phyloP scores from a whole-genome alignment of 2,329 filamentous ascomycete species.

The Didymella keratinophila region DNA sequence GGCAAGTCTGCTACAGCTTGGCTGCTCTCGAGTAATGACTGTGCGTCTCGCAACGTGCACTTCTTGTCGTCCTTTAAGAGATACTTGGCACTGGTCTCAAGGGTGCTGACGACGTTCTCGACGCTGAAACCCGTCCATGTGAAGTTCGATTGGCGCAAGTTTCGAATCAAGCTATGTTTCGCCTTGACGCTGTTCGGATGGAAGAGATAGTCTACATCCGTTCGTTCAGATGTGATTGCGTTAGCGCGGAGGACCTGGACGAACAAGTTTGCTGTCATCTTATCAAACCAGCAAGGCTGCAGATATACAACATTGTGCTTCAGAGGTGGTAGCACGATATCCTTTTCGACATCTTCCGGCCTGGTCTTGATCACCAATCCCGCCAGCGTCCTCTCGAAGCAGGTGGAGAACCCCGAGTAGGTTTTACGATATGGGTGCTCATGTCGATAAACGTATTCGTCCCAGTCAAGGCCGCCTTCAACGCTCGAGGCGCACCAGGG shows the following conservation, averaged over 20 bases:
- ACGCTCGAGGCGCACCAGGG: slow-evolving; percentile 76
- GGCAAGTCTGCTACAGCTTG: slow-evolving; percentile 67
- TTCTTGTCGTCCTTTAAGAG: slow-evolving; percentile 66
- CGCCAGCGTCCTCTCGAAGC: slow-evolving; percentile 74
- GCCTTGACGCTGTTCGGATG: slow-evolving; percentile 74
- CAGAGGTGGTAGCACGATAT: slow-evolving; percentile 74
- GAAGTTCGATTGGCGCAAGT: slow-evolving; percentile 84
- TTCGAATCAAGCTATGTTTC: slow-evolving; percentile 74
- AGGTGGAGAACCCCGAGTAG: slow-evolving; percentile 62
- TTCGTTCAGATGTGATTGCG: slow-evolving; percentile 84
- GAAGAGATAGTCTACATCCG: slow-evolving; percentile 88
- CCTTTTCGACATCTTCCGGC: slow-evolving; percentile 70
- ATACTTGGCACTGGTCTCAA: slow-evolving; percentile 74
- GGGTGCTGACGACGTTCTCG: slow-evolving; percentile 67
- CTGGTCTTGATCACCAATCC: slow-evolving; percentile 83
- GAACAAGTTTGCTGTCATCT: slow-evolving; percentile 82
- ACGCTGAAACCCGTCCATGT: slow-evolving; percentile 80
- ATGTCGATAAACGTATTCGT: slow-evolving; percentile 69
- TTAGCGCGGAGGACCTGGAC: slow-evolving; percentile 85
- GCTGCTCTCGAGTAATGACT: slow-evolving; percentile 70
- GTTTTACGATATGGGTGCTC: slow-evolving; percentile 61
- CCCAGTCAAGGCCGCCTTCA: slow-evolving; percentile 73
- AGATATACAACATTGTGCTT: slow-evolving; percentile 75
- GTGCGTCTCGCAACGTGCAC: slow-evolving; percentile 68
- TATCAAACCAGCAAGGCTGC: slow-evolving; percentile 85